Conservation (phyloP, 345 rosid genomes). For the Hirschfeldia incana region DNA sequence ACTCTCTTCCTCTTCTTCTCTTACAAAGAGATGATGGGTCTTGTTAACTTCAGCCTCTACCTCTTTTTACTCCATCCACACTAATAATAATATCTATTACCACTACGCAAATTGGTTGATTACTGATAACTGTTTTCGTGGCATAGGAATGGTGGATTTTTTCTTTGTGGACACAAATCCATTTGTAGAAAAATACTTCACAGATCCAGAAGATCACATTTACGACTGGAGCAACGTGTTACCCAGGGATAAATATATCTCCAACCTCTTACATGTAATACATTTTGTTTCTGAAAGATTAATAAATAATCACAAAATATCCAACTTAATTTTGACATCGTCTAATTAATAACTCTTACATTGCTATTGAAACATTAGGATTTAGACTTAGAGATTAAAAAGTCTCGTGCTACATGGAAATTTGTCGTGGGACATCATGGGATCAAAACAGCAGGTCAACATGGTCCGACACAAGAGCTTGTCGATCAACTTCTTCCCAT, state of each 20-base stretch:
- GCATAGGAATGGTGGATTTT: constrained; percentile 48
- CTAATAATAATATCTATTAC: too few relatives aligned
- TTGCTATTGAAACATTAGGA: constrained; percentile 35
- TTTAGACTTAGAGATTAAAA: constrained; percentile 43
- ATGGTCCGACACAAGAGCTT: constrained; percentile 63
- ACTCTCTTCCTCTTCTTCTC: too few relatives aligned
- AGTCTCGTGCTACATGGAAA: constrained; percentile 59
- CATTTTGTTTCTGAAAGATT: neutral
- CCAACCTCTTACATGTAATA: constrained; percentile 45
- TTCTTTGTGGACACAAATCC: constrained; percentile 66
- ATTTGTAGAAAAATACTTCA: constrained; percentile 53
- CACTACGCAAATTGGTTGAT: neutral
- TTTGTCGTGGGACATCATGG: constrained; percentile 67
- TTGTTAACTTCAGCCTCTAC: too few relatives aligned
- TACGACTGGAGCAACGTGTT: constrained; percentile 58
- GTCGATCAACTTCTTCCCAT: constrained; percentile 50
- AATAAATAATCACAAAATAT: neutral
- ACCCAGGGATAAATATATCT: constrained; percentile 42
- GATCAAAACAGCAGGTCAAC: constrained; percentile 57
- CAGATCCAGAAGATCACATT: constrained; percentile 35
- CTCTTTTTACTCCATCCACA: too few relatives aligned
- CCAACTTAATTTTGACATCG: neutral
- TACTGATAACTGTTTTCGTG: neutral
- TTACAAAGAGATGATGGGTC: too few relatives aligned
- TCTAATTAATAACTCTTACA: neutral